Evolutionary conservation across 1,139 yeast genomes (phyloP).

Genomic region (Debaryomyces robertsiae): DNA sequence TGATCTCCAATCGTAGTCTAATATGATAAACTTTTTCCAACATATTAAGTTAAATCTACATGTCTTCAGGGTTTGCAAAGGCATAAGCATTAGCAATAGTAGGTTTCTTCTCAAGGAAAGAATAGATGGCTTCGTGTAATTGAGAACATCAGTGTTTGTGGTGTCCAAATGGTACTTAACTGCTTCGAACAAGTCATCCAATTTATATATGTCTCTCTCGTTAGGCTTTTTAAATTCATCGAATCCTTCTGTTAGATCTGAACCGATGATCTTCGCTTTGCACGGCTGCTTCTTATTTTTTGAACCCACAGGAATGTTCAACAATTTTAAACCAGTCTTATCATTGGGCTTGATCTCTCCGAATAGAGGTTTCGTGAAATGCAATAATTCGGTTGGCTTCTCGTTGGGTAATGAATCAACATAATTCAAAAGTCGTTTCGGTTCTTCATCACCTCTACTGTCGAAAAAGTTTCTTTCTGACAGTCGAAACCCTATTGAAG

Average conservation of each 20-base stretch:
- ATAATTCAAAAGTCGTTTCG: conserved; percentile 1
- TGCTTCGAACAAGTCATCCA: conserved; percentile 22
- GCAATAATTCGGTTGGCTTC: conserved; percentile 12
- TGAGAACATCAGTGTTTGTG: not conserved
- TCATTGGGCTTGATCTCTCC: conserved; percentile 14
- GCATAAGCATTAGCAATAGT: conserved; percentile 23
- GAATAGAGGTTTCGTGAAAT: conserved; percentile 15
- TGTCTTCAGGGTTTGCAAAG: conserved; percentile 18
- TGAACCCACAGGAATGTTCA: conserved; percentile 12
- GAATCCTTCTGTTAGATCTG: conserved; percentile 23
- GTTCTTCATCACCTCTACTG: not conserved
- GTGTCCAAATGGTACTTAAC: conserved; percentile 17
- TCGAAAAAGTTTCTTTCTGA: not conserved
- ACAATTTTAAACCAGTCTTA: conserved; percentile 15
- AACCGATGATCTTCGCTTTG: conserved; percentile 20
- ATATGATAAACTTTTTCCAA: conserved; percentile 23
- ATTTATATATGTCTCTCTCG: conserved; percentile 19
- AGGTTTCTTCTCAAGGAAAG: conserved; percentile 25
- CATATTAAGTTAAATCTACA: conserved; percentile 23
- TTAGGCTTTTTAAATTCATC: conserved; percentile 17
- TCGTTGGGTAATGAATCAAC: not conserved
- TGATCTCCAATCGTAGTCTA: conserved; percentile 25
- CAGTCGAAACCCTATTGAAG: not conserved
- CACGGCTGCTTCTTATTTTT: conserved; percentile 11
- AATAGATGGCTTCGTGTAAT: conserved; percentile 17